Conservation (phyloP, 257 asterid species). For the Ajuga chamaepitys region DNA sequence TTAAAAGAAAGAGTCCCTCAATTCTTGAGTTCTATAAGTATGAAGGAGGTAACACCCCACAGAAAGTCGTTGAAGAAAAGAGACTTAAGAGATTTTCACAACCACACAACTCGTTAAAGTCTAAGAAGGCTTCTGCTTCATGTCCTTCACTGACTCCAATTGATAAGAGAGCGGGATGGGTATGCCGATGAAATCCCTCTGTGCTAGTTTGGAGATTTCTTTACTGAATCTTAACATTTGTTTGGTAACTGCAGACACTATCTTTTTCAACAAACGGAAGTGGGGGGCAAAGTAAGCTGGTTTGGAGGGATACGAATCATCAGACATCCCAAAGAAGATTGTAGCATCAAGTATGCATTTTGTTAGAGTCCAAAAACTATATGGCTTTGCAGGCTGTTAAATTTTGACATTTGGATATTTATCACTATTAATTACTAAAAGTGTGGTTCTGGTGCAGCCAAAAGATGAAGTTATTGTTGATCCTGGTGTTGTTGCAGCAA, state of each 20-base stretch:
- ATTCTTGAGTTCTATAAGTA: constrained; percentile 71
- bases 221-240: constrained; percentile 13
- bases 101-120: constrained; percentile 36
- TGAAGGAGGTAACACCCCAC: constrained; percentile 45
- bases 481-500: constrained; percentile 19
- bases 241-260: constrained; percentile 56
- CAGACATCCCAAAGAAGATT: constrained; percentile 36
- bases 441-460: constrained; percentile 25
- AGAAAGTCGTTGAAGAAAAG: constrained; percentile 41
- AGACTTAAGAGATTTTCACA: constrained; percentile 41
- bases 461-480: constrained; percentile 17
- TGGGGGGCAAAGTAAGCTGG: constrained; percentile 83
- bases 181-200: constrained; percentile 25
- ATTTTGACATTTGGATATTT: constrained; percentile 6
- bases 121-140: constrained; percentile 41
- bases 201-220: constrained; percentile 9
- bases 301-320: constrained; percentile 59
- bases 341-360: constrained; percentile 19
- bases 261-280: constrained; percentile 69
- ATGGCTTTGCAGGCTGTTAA: constrained; percentile 9
- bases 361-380: constrained; percentile 7
- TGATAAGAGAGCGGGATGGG: constrained; percentile 85
- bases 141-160: constrained; percentile 56
- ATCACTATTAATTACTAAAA: constrained; percentile 14
- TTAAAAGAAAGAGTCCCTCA: constrained; percentile 81